Base-by-base conservation (phyloP, 768 basidiomycete genomes). In the Termitomyces sp. region DNA sequence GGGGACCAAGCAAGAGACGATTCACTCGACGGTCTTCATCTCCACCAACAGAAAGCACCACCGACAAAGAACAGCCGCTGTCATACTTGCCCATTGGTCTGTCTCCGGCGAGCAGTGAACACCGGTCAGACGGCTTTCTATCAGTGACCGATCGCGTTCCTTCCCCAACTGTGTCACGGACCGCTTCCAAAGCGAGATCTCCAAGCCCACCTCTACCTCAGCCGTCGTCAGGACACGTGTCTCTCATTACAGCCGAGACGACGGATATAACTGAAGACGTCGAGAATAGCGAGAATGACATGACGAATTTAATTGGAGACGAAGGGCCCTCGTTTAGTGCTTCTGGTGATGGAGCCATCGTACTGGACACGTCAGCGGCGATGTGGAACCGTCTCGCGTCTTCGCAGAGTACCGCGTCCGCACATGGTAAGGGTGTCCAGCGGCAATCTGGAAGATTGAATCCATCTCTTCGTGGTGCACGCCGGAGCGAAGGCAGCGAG, bases 301-400 rank as follows among this genome's bases (percentile, higher is more conserved):
- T 51, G 36, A 58, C 61, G 55, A 48, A 59, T 43, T 49, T 63
- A 2, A 55, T 63, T 32, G 50, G 58, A 24, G 53, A 34, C n/a
- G 14, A 4, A 7, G 46, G 37, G 27, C 31, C 37, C n/a, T 37
- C 46, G 42, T 46, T 22, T 6, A 43, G 20, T n/a, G 5, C 44
- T 55, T 24, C n/a, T 9, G 39, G 41, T 12, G 58, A 44, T 7
- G 14, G 20, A 2, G 24, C 53, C 0, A 73, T 78, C 57, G 75
- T 82, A 4, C 65, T 87, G 34, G 77, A 74, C 62, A 88, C 87
- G 0, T 70, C 74, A 4, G 68, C 72, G 5, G 80, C 86, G 2
- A 64, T 71, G 1, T 88, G 86, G 72, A 68, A 55, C 34, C 62
- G 37, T 32, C 26, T 10, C 6, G 16, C 51, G 14, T 53, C n/a